These are phyloP conservation scores for Talaromyces sp. DNA, from an alignment of 2,329 filamentous ascomycete species.

Conservation along the genomic window DNA sequence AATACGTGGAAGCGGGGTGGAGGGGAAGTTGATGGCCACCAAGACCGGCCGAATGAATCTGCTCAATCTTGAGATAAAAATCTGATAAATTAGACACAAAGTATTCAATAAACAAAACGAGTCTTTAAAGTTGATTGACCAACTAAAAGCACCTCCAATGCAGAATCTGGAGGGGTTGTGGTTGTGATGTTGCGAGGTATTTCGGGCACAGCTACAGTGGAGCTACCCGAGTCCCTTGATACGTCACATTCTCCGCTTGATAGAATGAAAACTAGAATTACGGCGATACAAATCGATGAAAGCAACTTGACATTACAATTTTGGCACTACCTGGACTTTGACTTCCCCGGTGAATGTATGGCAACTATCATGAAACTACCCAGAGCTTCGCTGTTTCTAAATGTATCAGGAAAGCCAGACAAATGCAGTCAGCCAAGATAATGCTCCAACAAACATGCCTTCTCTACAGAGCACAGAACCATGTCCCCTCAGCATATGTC, in stretches of 20 bases:
- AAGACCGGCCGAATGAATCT: neutral
- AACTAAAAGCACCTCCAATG: neutral
- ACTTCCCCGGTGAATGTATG: neutral
- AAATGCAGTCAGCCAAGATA: neutral
- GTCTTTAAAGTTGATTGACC: neutral
- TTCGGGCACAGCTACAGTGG: constrained; percentile 4
- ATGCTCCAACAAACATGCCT: neutral
- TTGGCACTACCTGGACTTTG: neutral
- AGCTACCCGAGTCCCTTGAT: neutral
- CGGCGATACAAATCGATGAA: neutral
- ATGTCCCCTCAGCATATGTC: neutral
- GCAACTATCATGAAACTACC: neutral
- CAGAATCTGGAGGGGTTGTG: neutral
- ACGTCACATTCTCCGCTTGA: constrained; percentile 4
- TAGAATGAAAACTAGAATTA: neutral
- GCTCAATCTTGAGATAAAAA: neutral
- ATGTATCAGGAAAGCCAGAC: neutral
- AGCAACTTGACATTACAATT: neutral
- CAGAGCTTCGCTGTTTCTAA: neutral
- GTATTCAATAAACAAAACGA: neutral
- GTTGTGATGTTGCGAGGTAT: neutral
- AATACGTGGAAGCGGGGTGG: neutral
- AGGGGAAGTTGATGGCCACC: neutral
- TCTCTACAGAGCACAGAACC: neutral
- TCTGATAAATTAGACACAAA: neutral